Base-by-base conservation (phyloP, 345 rosid genomes). In the Sisymbrium irio region DNA sequence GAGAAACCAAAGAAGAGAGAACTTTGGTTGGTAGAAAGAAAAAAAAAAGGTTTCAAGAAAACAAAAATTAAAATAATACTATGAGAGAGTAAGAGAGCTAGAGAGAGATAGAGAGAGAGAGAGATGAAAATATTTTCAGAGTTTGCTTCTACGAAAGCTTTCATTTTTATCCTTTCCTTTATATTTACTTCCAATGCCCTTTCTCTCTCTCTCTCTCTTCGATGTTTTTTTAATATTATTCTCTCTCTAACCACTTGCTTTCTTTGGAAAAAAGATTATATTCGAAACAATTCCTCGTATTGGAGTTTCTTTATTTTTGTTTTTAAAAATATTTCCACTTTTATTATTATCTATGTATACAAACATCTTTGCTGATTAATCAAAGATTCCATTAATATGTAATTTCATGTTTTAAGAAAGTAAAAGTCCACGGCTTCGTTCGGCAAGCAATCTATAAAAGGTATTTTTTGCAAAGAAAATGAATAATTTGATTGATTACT, bases 201-300 rank as follows among this genome's bases (percentile, higher is more conserved):
- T 74, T 49, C 75, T 78, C 46, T 67, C 62, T 58, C 57, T 60
- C 60, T 71, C 63, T 63, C 57, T 64, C 67, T 59, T 45, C 28
- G 49, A 32, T 75, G 15, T 35, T 12, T 32, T 44, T 6, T 32
- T 66, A 32, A 44, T 25, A 68, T 42, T 62, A 58, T 61, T 79
- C 81, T 82, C 82, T 71, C 76, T 81, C 80, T 80, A 67, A 49
- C 83, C 79, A 82, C 86, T 87, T 81, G 86, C 87, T 67, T 62
- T 72, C 71, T 62, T 45, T 46, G 72, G 77, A 71, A 65, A 71
- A 77, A 32, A 65, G 7, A 64, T 77, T 77, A 71, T 71, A 77
- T 64, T 71, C 77, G 67, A 77, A 77, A 77, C 73, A 71, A 77
- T 77, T 51, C 66, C 76, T 55, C 51, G 60, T 66, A 59, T 49